phyloP scores from a whole-genome alignment of 1,139 yeast genomes.

The Yamadazyma triangularis region DNA sequence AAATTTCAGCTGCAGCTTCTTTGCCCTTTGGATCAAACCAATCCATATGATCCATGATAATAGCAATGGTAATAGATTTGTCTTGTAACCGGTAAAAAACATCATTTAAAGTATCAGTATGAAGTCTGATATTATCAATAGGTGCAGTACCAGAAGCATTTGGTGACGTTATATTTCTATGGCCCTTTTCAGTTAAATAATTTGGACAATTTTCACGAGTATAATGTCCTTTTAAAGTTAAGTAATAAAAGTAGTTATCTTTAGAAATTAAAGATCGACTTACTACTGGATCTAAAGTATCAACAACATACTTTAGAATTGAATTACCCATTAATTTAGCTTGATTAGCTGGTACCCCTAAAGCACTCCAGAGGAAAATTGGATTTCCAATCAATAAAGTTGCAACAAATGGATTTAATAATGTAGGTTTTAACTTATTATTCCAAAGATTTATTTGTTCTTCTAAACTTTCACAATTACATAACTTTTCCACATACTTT shows the following conservation, averaged over 20 bases:
- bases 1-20: slow-evolving; percentile 64
- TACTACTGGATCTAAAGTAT: slow-evolving; percentile 74
- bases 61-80: slow-evolving; percentile 66
- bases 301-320: slow-evolving; percentile 64
- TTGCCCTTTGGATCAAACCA: slow-evolving; percentile 70
- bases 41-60: slow-evolving; percentile 91
- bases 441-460: slow-evolving; percentile 68
- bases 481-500: slow-evolving; percentile 48
- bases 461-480: slow-evolving; percentile 53
- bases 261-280: slow-evolving; percentile 56
- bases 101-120: slow-evolving; percentile 75
- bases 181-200: slow-evolving; percentile 61
- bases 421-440: slow-evolving; percentile 56
- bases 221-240: slow-evolving; percentile 61
- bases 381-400: slow-evolving; percentile 74
- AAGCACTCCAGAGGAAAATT: slow-evolving; percentile 77
- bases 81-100: slow-evolving; percentile 63
- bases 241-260: slow-evolving; percentile 77
- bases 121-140: slow-evolving; percentile 66
- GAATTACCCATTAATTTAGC: slow-evolving; percentile 76
- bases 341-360: slow-evolving; percentile 83
- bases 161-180: slow-evolving; percentile 35
- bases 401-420: slow-evolving; percentile 67
- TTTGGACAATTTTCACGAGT: slow-evolving; percentile 69
- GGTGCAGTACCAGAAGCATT: slow-evolving; percentile 29